phyloP scores from a whole-genome alignment of 2,329 filamentous ascomycete species.

The Pseudonectria buxi region DNA sequence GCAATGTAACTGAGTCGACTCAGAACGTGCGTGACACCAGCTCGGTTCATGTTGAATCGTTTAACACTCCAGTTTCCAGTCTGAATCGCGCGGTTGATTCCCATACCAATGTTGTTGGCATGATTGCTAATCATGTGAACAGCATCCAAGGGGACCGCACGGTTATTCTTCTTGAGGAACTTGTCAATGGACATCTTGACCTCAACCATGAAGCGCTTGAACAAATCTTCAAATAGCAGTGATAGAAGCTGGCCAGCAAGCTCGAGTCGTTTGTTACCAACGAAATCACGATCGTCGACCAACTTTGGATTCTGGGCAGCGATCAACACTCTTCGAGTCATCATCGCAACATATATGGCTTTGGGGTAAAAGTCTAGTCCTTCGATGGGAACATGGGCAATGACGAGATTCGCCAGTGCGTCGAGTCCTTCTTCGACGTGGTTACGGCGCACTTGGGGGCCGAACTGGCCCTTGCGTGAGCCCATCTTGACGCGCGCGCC shows the following conservation, averaged over 20 bases:
- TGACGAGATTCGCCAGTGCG: constrained; percentile 83
- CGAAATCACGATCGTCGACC: constrained; percentile 94
- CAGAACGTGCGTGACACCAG: constrained; percentile 92
- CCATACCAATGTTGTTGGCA: constrained; percentile 79
- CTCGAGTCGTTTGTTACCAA: constrained; percentile 94
- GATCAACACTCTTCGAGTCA: constrained; percentile 95
- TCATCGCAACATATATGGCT: constrained; percentile 90
- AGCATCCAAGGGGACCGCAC: constrained; percentile 82
- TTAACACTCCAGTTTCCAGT: constrained; percentile 98
- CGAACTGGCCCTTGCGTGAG: constrained; percentile 52
- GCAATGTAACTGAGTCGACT: constrained; percentile 95
- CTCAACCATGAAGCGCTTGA: constrained; percentile 88
- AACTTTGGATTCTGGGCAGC: constrained; percentile 81
- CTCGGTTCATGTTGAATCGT: constrained; percentile 97
- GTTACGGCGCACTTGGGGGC: constrained; percentile 59
- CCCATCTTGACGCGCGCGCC: constrained; percentile 84
- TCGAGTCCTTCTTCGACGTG: constrained; percentile 89
- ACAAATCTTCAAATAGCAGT: constrained; percentile 91
- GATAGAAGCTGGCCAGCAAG: constrained; percentile 90
- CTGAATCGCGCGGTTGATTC: constrained; percentile 92
- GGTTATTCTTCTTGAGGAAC: constrained; percentile 85
- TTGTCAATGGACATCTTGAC: constrained; percentile 95
- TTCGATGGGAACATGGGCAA: constrained; percentile 88
- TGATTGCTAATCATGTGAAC: constrained; percentile 77
- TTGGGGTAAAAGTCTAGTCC: constrained; percentile 96